phyloP scores from a whole-genome alignment of 352 stramenopile species.

The Globisporangium polare region DNA sequence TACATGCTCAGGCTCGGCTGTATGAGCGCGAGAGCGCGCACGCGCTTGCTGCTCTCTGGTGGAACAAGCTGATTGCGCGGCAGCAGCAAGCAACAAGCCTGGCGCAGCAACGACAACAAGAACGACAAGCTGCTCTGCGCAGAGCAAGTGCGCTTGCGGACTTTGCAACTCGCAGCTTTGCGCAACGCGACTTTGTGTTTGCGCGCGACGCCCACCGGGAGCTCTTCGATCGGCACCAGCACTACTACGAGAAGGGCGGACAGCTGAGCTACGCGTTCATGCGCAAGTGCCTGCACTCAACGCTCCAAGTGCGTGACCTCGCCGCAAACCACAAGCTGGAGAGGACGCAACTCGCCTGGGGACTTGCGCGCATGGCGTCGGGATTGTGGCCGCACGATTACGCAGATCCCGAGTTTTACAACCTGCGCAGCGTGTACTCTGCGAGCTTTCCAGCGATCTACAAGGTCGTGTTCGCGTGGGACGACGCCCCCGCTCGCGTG shows the following conservation, averaged over 20 bases:
- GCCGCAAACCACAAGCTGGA: conserved; percentile 16
- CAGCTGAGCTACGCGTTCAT: conserved; percentile 16
- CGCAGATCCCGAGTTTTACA: conserved; percentile 21
- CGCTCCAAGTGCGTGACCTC: conserved; percentile 22
- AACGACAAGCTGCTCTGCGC: neutral
- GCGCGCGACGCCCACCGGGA: conserved; percentile 30
- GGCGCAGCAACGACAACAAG: neutral
- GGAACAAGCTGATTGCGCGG: conserved; percentile 23
- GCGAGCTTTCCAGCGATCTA: conserved; percentile 33
- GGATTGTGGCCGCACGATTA: neutral
- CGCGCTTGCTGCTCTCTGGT: conserved; percentile 29
- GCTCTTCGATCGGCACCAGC: neutral
- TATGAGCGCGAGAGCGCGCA: conserved; percentile 28
- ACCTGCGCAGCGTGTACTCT: conserved; percentile 27
- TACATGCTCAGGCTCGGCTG: conserved; percentile 24
- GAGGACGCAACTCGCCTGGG: conserved; percentile 26
- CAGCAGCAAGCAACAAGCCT: neutral
- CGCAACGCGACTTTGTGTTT: conserved; percentile 29
- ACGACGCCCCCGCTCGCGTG: conserved; percentile 25
- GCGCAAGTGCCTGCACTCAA: conserved; percentile 23
- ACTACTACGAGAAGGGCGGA: neutral
- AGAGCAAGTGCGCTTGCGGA: conserved; percentile 8
- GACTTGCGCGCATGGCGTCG: conserved; percentile 14
- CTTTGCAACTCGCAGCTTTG: conserved; percentile 26
- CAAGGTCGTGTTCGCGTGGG: conserved; percentile 28